phyloP scores from a whole-genome alignment of 179 eudicot species.

The Beta lomatogona region DNA sequence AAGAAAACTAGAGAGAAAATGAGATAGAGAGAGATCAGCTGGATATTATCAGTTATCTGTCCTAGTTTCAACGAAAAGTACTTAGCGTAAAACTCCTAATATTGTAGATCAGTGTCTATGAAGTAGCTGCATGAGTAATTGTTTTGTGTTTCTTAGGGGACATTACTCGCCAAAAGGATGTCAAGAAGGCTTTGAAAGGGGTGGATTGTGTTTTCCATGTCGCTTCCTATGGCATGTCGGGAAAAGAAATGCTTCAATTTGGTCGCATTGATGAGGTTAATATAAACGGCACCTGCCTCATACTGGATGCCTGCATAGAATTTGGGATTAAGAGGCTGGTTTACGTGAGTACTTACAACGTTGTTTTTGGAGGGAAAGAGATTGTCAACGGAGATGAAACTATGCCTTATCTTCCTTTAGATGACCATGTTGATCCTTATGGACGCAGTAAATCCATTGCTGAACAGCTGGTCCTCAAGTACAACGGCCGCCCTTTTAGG shows the following conservation, averaged over 20 bases:
- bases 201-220: slow-evolving; percentile 93
- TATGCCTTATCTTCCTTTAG: slow-evolving; percentile 72
- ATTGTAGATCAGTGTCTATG: no score
- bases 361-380: slow-evolving; percentile 83
- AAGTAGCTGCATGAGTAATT: neutral
- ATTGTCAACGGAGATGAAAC: slow-evolving; percentile 81
- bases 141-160: slow-evolving; percentile 49
- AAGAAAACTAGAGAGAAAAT: no score
- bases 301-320: slow-evolving; percentile 74
- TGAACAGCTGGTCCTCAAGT: slow-evolving; percentile 81
- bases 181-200: slow-evolving; percentile 65
- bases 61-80: no score
- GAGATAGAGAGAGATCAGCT: no score
- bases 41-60: no score
- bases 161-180: slow-evolving; percentile 59
- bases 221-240: slow-evolving; percentile 98
- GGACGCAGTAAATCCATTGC: slow-evolving; percentile 95
- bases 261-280: slow-evolving; percentile 79
- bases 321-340: slow-evolving; percentile 75
- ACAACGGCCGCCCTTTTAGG: slow-evolving; percentile 83
- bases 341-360: slow-evolving; percentile 86
- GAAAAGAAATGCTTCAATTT: slow-evolving; percentile 92
- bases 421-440: slow-evolving; percentile 81
- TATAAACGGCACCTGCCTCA: slow-evolving; percentile 74
- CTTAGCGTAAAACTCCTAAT: no score